These are phyloP conservation scores for Eucalyptus marginata DNA, from an alignment of 345 rosid species.

Conservation along the genomic window DNA sequence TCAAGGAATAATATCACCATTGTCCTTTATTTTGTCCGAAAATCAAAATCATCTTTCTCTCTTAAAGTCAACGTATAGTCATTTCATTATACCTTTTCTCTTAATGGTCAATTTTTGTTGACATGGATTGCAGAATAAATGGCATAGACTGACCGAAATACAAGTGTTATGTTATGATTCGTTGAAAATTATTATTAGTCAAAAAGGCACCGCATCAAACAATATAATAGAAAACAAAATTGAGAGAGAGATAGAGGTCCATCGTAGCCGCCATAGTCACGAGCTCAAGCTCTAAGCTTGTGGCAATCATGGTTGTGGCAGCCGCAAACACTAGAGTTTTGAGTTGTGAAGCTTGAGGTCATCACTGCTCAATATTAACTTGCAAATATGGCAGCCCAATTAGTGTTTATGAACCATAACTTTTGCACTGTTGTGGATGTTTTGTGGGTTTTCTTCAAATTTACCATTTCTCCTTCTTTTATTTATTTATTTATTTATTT, in stretches of 20 bases:
- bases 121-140: not conserved
- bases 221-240: not conserved
- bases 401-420: not conserved
- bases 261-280: not conserved
- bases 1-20: not conserved
- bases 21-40: not conserved
- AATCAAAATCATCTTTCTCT: not conserved
- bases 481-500: not conserved
- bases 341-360: not conserved
- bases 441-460: not conserved
- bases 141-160: rapidly evolving
- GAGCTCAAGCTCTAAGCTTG: not conserved
- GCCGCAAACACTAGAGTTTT: not conserved
- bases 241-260: not conserved
- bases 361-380: not conserved
- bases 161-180: not conserved
- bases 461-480: not conserved
- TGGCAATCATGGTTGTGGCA: rapidly evolving
- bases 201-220: not conserved
- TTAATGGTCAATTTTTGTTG: not conserved
- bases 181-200: not conserved
- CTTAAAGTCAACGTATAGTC: not conserved
- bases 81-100: not conserved
- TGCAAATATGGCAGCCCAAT: not conserved
- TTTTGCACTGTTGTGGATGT: not conserved